Evolutionary conservation across 306 rosid species (phyloP).

Genomic region (Rosa multiflora): DNA sequence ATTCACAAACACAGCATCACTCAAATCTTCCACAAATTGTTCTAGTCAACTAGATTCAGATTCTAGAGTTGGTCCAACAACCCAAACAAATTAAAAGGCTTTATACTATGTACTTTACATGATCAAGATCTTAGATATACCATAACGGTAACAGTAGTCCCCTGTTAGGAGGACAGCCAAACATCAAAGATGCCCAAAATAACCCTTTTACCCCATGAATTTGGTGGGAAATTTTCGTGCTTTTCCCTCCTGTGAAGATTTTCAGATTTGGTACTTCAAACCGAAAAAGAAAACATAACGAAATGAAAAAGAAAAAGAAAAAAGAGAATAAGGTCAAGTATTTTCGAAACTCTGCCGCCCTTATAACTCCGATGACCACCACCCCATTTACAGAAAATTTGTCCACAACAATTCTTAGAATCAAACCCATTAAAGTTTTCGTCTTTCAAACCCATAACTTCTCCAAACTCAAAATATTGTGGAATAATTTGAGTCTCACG

Average conservation of each 20-base stretch:
- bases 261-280: background rate
- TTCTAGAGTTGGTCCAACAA: slow-evolving; percentile 3
- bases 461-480: background rate
- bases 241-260: slow-evolving; percentile 20
- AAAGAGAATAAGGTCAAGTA: background rate
- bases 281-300: background rate
- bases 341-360: background rate
- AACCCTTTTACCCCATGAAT: slow-evolving; percentile 21
- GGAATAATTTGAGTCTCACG: too few relatives aligned
- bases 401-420: background rate
- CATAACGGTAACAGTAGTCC: background rate
- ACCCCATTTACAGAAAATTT: background rate
- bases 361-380: slow-evolving; percentile 6
- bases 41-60: background rate
- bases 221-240: slow-evolving; percentile 30
- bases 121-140: background rate
- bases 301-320: background rate
- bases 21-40: background rate
- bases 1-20: background rate
- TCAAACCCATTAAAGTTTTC: slow-evolving; percentile 3
- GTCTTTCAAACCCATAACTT: background rate
- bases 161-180: background rate
- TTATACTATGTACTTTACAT: background rate
- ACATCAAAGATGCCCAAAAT: slow-evolving; percentile 23
- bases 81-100: background rate